Evolutionary conservation across 2,329 filamentous ascomycete genomes (phyloP).

Genomic region (Colletotrichum siamense): DNA sequence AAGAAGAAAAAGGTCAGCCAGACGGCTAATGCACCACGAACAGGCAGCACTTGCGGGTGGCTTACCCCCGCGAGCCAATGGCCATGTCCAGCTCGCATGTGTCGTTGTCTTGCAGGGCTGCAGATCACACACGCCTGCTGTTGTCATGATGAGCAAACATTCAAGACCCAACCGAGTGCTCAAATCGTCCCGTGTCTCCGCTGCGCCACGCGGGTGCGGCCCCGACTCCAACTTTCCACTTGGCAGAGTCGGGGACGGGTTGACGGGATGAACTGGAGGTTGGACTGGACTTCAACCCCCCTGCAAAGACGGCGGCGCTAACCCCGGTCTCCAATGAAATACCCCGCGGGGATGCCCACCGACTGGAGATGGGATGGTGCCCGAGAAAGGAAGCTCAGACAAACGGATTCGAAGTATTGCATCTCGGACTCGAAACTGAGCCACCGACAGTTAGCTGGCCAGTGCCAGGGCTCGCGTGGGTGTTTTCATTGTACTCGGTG

Average conservation of each 20-base stretch:
- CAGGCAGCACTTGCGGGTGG: constrained; percentile 2
- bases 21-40: not conserved
- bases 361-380: not conserved
- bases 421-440: not conserved
- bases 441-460: not conserved
- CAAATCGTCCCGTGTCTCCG: not conserved
- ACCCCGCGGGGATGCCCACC: not conserved
- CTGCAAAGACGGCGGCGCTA: not conserved
- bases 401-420: not conserved
- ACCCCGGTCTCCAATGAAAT: not conserved
- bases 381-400: not conserved
- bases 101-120: not conserved
- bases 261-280: not conserved
- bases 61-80: constrained; percentile 1
- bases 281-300: not conserved
- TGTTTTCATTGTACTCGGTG: not conserved
- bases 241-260: not conserved
- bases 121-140: not conserved
- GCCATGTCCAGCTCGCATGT: not conserved
- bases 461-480: not conserved
- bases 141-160: not conserved
- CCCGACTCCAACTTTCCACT: not conserved
- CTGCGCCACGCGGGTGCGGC: not conserved
- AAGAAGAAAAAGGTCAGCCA: not conserved
- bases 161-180: not conserved